Conservation (phyloP, 306 rosid species). For the Gastrolobium bilobum region DNA sequence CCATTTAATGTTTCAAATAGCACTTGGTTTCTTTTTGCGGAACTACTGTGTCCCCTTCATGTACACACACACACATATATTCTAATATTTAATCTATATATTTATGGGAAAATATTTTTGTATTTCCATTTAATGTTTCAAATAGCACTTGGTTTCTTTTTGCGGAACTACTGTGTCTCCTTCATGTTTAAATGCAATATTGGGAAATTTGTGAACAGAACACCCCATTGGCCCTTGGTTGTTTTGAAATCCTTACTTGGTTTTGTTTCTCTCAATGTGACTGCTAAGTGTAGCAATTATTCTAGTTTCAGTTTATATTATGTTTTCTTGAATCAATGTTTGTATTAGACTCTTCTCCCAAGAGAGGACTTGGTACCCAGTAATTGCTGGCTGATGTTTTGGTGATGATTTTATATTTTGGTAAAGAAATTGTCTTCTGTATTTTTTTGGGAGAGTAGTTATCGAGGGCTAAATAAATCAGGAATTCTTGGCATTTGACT, state of each 20-base stretch:
- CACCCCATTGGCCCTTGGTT: not conserved
- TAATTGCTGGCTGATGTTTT: slow-evolving; percentile 11
- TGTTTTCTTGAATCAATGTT: slow-evolving; percentile 25
- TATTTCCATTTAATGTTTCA: slow-evolving; percentile 30
- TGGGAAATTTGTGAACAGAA: not conserved
- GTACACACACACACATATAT: no score
- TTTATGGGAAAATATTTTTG: slow-evolving; percentile 1
- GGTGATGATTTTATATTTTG: not conserved
- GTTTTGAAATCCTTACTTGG: slow-evolving; percentile 24
- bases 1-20: slow-evolving; percentile 23
- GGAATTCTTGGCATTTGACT: slow-evolving; percentile 37
- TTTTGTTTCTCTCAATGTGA: slow-evolving; percentile 7
- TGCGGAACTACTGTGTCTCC: not conserved
- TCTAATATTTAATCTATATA: slow-evolving; percentile 20
- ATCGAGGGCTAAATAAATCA: slow-evolving; percentile 15
- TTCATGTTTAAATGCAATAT: not conserved
- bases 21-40: not conserved
- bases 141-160: not conserved
- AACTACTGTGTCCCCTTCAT: no score
- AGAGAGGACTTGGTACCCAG: slow-evolving; percentile 18
- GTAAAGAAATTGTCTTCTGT: not conserved
- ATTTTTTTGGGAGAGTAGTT: not conserved
- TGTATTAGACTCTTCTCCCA: slow-evolving; percentile 3
- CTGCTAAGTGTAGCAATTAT: slow-evolving; percentile 25
- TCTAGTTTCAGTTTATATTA: not conserved